A percentile compares a stretch with the other conserved stretches of the same genome.
These are phyloP conservation scores for Verticillium alfalfae DNA, from an alignment of 2,329 filamentous ascomycete genomes.

Conservation along the genomic window DNA sequence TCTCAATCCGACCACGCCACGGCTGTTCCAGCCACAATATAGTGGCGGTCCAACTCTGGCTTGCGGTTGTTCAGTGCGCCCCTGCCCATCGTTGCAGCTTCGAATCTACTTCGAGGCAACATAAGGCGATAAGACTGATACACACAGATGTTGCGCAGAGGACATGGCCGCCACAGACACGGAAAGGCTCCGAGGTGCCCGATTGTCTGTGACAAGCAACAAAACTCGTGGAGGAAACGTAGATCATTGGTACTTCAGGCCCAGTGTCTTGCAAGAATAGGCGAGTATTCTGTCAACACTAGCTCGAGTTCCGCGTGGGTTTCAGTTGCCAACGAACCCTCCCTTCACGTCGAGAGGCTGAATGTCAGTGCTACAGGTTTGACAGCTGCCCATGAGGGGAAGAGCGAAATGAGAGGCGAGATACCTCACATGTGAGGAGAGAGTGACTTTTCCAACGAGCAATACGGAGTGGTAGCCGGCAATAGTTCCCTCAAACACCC, in stretches of 20 bases:
- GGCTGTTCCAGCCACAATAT: not conserved
- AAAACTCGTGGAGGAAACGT: not conserved
- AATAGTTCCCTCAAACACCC: no score
- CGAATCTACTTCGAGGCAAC: not conserved
- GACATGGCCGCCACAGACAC: not conserved
- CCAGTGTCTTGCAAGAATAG: not conserved
- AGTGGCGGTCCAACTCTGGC: not conserved
- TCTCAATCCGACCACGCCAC: not conserved
- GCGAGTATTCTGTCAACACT: not conserved
- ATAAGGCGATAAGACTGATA: not conserved
- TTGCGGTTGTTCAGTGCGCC: not conserved
- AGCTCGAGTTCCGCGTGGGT: not conserved
- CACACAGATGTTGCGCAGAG: not conserved
- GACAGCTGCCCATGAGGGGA: no score
- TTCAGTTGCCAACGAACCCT: no score
- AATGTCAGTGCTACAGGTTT: no score
- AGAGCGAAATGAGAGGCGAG: no score
- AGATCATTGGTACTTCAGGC: not conserved
- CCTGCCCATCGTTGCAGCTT: not conserved
- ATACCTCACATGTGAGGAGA: no score
- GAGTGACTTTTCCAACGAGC: no score
- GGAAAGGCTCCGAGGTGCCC: not conserved
- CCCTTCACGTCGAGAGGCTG: no score
- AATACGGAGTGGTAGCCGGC: no score
- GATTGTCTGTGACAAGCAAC: no score